Percentiles rank a stretch among this genome's conserved stretches.
Conservation (phyloP, 106 monocot genomes). For the Acorus gramineus region DNA sequence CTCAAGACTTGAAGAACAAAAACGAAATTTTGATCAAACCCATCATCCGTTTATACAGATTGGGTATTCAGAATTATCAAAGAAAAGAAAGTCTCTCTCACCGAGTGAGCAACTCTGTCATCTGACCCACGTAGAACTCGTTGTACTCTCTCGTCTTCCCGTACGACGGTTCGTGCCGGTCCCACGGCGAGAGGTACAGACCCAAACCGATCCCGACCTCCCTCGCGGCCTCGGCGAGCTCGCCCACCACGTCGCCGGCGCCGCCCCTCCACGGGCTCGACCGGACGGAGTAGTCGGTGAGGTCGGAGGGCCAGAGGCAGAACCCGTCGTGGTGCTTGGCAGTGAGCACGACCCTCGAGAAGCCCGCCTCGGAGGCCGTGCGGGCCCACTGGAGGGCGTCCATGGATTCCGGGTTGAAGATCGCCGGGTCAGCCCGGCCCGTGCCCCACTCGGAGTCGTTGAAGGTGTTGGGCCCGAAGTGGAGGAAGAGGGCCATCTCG, state of each 20-base stretch:
- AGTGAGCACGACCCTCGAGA: slow-evolving; percentile 63
- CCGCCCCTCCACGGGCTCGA: slow-evolving; percentile 53
- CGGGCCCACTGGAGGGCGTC: slow-evolving; percentile 76
- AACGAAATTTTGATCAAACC: not conserved
- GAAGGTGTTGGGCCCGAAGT: slow-evolving; percentile 98
- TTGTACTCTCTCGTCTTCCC: slow-evolving; percentile 75
- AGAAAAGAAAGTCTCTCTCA: slow-evolving; percentile 7
- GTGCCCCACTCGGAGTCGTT: slow-evolving; percentile 94
- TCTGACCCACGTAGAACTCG: slow-evolving; percentile 78
- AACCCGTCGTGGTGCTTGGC: slow-evolving; percentile 98
- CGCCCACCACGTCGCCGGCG: slow-evolving; percentile 70
- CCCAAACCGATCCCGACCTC: slow-evolving; percentile 65
- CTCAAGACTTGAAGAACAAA: not conserved
- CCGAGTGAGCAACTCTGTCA: slow-evolving; percentile 77
- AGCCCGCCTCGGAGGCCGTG: slow-evolving; percentile 42
- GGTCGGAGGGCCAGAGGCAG: slow-evolving; percentile 91
- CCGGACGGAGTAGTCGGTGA: slow-evolving; percentile 78
- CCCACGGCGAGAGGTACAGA: slow-evolving; percentile 91
- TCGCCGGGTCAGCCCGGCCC: slow-evolving; percentile 43
- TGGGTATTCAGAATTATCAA: no score
- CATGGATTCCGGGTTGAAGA: slow-evolving; percentile 52
- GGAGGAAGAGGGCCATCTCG: slow-evolving; percentile 92
- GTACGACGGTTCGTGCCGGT: slow-evolving; percentile 65
- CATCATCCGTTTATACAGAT: no score
- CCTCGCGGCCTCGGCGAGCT: slow-evolving; percentile 51